Conservation (phyloP, 768 basidiomycete genomes). For the Phanerodontia chrysosporium region DNA sequence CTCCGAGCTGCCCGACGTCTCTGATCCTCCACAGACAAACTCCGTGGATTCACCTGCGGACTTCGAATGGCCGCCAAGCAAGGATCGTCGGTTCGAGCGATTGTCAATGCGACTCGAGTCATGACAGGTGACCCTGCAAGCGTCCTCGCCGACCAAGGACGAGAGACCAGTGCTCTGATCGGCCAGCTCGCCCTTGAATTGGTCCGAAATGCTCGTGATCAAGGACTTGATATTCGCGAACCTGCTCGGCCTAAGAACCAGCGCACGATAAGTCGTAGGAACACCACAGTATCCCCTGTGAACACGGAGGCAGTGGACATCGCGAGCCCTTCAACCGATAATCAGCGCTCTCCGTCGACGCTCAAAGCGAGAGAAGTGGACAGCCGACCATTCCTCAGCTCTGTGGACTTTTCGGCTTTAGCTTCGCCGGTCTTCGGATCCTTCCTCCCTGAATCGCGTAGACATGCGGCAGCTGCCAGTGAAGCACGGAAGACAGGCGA, state of each 20-base stretch:
- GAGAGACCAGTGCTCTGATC: conserved; percentile 58
- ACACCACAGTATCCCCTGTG: neutral
- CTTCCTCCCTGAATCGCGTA: conserved; percentile 49
- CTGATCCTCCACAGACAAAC: neutral
- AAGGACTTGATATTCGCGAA: conserved; percentile 45
- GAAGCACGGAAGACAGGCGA: neutral
- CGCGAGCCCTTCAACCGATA: conserved; percentile 35
- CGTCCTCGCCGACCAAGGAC: conserved; percentile 68
- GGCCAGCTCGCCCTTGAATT: conserved; percentile 62
- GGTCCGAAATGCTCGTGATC: conserved; percentile 63
- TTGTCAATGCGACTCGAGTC: conserved; percentile 80
- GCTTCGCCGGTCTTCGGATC: conserved; percentile 59
- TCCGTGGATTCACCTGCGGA: neutral
- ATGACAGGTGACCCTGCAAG: conserved; percentile 78
- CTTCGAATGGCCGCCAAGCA: conserved; percentile 31
- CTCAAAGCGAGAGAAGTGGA: neutral
- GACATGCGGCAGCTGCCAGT: conserved; percentile 26
- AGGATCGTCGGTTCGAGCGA: conserved; percentile 68
- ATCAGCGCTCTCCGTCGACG: conserved; percentile 6
- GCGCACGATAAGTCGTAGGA: conserved; percentile 13
- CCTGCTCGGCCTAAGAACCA: conserved; percentile 40
- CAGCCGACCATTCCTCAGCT: conserved; percentile 14
- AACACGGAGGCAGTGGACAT: neutral
- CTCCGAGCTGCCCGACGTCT: neutral
- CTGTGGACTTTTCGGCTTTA: conserved; percentile 29